A percentile compares a stretch with the other conserved stretches of the same genome.
These are phyloP conservation scores for Penicillium turbatum DNA, from an alignment of 495 filamentous ascomycete genomes.

Conservation along the genomic window DNA sequence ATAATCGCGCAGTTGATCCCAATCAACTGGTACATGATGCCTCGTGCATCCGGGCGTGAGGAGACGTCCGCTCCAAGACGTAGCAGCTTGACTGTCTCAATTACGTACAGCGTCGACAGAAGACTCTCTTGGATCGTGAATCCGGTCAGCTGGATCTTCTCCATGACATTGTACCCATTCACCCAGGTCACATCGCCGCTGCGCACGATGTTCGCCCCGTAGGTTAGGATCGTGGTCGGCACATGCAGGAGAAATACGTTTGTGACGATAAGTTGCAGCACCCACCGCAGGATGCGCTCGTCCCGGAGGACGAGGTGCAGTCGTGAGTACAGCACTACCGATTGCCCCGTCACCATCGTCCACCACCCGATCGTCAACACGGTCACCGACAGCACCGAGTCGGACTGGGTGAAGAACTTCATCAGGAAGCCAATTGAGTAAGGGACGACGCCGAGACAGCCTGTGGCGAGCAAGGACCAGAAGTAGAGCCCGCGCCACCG, in stretches of 20 bases:
- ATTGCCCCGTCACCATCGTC: slow-evolving; percentile 51
- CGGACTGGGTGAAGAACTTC: slow-evolving; percentile 43
- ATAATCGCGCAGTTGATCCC: slow-evolving; percentile 53
- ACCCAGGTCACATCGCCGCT: slow-evolving; percentile 31
- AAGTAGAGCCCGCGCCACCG: slow-evolving; percentile 52
- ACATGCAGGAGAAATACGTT: slow-evolving; percentile 46
- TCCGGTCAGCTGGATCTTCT: slow-evolving; percentile 52
- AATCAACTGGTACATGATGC: slow-evolving; percentile 52
- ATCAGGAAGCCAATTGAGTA: slow-evolving; percentile 51
- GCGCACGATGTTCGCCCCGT: slow-evolving; percentile 41
- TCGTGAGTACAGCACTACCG: slow-evolving; percentile 49
- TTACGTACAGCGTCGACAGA: slow-evolving; percentile 55
- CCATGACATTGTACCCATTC: slow-evolving; percentile 49
- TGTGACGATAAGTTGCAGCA: slow-evolving; percentile 41
- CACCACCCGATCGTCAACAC: slow-evolving; percentile 51
- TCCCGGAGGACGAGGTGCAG: slow-evolving; percentile 48
- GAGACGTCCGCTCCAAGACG: slow-evolving; percentile 38
- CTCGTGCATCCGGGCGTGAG: slow-evolving; percentile 30
- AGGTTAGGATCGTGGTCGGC: slow-evolving; percentile 49
- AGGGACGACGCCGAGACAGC: slow-evolving; percentile 40
- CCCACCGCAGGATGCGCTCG: slow-evolving; percentile 37
- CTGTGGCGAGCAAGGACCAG: slow-evolving; percentile 48
- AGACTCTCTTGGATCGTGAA: slow-evolving; percentile 56
- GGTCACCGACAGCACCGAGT: slow-evolving; percentile 37
- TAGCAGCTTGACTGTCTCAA: slow-evolving; percentile 49